Base-by-base conservation (phyloP, 129 eudicot species). In the Ambrosia artemisiifolia region DNA sequence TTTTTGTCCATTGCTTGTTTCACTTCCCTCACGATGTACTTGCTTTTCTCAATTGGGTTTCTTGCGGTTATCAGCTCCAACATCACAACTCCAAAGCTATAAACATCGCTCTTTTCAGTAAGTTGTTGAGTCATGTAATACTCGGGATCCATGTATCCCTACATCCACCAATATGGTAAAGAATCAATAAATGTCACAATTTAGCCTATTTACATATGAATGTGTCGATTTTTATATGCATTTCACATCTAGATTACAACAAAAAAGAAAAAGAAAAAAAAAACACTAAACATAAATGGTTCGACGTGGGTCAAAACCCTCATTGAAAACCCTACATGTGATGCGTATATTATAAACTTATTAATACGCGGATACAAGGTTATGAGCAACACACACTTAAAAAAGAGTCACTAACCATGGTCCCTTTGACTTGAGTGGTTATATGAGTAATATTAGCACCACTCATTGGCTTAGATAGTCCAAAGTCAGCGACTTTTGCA, bases 401-500 rank as follows among this genome's bases (percentile, higher is more conserved):
- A 8, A 36, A 6, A 36, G 43, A 36, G 43, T 36, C 9, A 48
- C 53, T 48, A 2, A 48, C 53, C 53, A 48, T 13, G 14, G 53
- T 48, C 17, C 53, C 53, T 48, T 48, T 48, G 53, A 48, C 53
- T 48, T 48, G 17, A 13, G 53, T 48, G 53, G 53, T 48, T 11
- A 48, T 5, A 48, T 48, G 53, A 48, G 53, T 48, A 6, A 11
- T 63, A 5, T 76, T 78, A 9, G 42, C 28, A 4, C 79, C 82
- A 50, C 47, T 53, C 62, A 82, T 6, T 32, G 71, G 74, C 75
- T 75, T 85, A 43, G 84, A 85, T 35, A 85, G 80, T 11, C 90
- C 90, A 48, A 85, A 85, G 73, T 85, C 90, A 7, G 84, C 90
- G 54, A 85, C 86, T 71, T 85, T 85, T 1, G 90, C 90, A 12